Evolutionary conservation across 176 grass and related monocot species (phyloP), one percentile per base, ranked within the genome.

Genomic region (Zizania latifolia): DNA sequence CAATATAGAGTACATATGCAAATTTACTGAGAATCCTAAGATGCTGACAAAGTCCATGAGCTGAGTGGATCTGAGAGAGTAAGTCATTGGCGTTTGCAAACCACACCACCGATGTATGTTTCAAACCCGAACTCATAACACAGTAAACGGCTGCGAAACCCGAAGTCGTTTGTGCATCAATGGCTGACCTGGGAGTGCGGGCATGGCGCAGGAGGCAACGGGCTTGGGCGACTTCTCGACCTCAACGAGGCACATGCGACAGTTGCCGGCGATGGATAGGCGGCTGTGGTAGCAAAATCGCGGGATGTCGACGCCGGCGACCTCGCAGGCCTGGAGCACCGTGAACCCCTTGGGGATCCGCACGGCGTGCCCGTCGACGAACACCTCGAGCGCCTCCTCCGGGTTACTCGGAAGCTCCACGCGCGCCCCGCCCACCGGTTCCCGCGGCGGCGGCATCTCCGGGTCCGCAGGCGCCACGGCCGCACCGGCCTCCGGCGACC

Each of bases 211-310:
- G 19, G 96, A 99, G 5, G 96, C 96, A 13, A 99, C 96, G 68
- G 96, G 96, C 86, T 99, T 99, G 78, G 96, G 96, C 45, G 96
- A 99, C 75, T 99, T 99, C 87, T 99, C 96, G 59, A 99, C 96
- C 85, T 99, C 96, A 35, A 99, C 96, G 38, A 99, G 92, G 77
- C 96, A 99, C 96, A 99, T 99, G 56, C 96, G 87, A 81, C 96
- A 99, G 81, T 99, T 99, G 0, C 96, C 96, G 0, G 96, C 92
- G 33, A 99, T 88, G 29, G 96, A 95, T 2, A 99, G 87, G 0
- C 91, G 85, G 59, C 85, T 94, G 77, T 99, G 96, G 89, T 99
- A 99, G 83, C 96, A 99, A 77, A 99, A 99, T 0, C 96, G 62
- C 24, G 92, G 96, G 69, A 95, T 99, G 71, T 99, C 96, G 29